Evolutionary conservation across 257 asterid species (phyloP), one percentile per base, ranked within the genome.

Genomic region (Verbascum thapsus): DNA sequence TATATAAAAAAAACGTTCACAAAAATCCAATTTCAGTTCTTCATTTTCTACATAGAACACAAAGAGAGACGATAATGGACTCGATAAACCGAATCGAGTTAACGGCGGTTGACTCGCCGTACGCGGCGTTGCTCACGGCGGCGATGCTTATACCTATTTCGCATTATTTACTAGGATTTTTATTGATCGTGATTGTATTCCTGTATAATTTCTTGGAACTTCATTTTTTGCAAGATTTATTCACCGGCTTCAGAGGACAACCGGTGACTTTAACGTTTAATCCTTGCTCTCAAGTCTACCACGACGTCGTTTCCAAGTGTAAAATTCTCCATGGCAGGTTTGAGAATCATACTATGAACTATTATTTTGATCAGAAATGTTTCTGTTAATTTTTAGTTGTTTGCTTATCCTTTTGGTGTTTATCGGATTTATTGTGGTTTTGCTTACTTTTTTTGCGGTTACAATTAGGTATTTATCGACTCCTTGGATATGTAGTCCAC

Each of bases 401-500:
- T 26, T 1, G 32, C 2, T 26, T 26, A 5, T 26, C 2, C 5
- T 26, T 26, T n/a, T n/a, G n/a, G n/a, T n/a, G n/a, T n/a, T n/a
- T n/a, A n/a, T n/a, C n/a, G n/a, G n/a, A n/a, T n/a, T n/a, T n/a
- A n/a, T 26, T 26, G 42, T 19, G 42, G 7, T 38, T 17, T 60
- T 23, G 38, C 22, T 60, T 43, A 53, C n/a, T n/a, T n/a, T n/a
- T n/a, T n/a, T n/a, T n/a, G n/a, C n/a, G n/a, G n/a, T 43, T 37
- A 23, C 52, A 56, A 58, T 23, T 75, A 91, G 98, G 83, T 91
- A 74, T 66, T 81, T 80, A 53, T 78, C 96, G 16, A 88, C 98
- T n/a, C 95, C 95, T 10, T 91, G 95, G 98, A 74, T 86, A 32
- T 84, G 88, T 55, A 88, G 96, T 72, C 96, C 98, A 20, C 95